phyloP scores from a whole-genome alignment of 805 yeast species.

The Candida rishiriensis region DNA sequence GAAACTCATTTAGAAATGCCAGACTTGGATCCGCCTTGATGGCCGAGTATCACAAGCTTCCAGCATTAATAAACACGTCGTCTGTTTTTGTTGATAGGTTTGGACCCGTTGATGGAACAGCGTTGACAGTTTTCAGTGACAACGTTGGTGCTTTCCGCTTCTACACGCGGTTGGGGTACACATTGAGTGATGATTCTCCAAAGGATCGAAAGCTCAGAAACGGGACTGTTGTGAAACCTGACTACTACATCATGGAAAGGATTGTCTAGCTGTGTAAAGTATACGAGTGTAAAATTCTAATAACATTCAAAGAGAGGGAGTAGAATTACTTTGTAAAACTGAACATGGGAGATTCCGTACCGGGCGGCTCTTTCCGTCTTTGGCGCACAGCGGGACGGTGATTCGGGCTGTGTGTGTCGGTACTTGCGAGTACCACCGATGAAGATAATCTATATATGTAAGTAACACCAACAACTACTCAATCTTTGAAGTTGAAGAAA shows the following conservation, averaged over 20 bases:
- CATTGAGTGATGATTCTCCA: conserved; percentile 39
- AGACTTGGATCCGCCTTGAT: conserved; percentile 40
- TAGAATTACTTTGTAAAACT: too few relatives aligned
- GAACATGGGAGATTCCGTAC: too few relatives aligned
- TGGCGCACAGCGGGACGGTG: too few relatives aligned
- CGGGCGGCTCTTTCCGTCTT: too few relatives aligned
- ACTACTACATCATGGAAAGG: conserved; percentile 33
- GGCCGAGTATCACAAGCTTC: conserved; percentile 30
- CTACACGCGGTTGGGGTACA: conserved; percentile 40
- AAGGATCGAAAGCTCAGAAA: conserved; percentile 35
- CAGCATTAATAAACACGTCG: conserved; percentile 12
- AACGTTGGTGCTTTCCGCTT: conserved; percentile 40
- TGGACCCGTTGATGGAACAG: conserved; percentile 25
- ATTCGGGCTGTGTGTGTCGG: too few relatives aligned
- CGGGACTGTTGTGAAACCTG: conserved; percentile 39
- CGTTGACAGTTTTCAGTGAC: conserved; percentile 48
- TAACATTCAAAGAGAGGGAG: too few relatives aligned
- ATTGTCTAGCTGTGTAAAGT: too few relatives aligned
- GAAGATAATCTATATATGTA: too few relatives aligned
- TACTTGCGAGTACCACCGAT: too few relatives aligned
- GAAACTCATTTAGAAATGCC: conserved; percentile 29
- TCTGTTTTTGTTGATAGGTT: background rate
- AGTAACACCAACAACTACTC: too few relatives aligned
- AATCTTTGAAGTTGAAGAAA: too few relatives aligned
- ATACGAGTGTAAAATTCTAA: too few relatives aligned